A percentile compares a stretch with the other conserved stretches of the same genome.
Conservation (phyloP, 768 basidiomycete genomes). For the Kwoniella sp. region DNA sequence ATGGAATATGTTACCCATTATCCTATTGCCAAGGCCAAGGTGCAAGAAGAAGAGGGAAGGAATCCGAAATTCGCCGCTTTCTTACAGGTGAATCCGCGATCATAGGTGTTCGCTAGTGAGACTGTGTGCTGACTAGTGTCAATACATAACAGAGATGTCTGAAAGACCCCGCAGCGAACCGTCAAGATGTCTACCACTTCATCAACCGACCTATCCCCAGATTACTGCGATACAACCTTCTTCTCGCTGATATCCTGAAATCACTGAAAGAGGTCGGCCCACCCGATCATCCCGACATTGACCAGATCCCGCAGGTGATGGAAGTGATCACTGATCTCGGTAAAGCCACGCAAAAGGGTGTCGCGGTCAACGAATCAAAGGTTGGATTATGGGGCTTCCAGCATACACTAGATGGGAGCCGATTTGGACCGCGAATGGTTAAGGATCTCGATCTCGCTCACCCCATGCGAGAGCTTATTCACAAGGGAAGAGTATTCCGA, state of each 20-base stretch:
- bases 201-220: constrained; percentile 90
- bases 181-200: constrained; percentile 89
- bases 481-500: constrained; percentile 77
- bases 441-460: constrained; percentile 88
- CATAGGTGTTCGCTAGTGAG: not conserved
- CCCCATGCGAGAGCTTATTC: constrained; percentile 77
- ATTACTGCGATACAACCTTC: constrained; percentile 80
- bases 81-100: constrained; percentile 42
- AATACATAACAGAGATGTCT: constrained; percentile 52
- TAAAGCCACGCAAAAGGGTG: constrained; percentile 84
- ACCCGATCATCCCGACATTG: constrained; percentile 72
- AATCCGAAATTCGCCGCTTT: constrained; percentile 51
- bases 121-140: not conserved
- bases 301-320: constrained; percentile 79
- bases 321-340: constrained; percentile 84
- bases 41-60: constrained; percentile 49
- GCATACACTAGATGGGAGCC: constrained; percentile 45
- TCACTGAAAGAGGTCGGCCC: constrained; percentile 63
- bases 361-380: constrained; percentile 79
- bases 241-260: constrained; percentile 78
- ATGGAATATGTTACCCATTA: constrained; percentile 56
- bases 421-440: constrained; percentile 42
- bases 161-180: constrained; percentile 74
- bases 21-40: constrained; percentile 56
- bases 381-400: constrained; percentile 76